Conservation (phyloP, 371 early-diverging fungal species). For the Mortierella sp. region DNA sequence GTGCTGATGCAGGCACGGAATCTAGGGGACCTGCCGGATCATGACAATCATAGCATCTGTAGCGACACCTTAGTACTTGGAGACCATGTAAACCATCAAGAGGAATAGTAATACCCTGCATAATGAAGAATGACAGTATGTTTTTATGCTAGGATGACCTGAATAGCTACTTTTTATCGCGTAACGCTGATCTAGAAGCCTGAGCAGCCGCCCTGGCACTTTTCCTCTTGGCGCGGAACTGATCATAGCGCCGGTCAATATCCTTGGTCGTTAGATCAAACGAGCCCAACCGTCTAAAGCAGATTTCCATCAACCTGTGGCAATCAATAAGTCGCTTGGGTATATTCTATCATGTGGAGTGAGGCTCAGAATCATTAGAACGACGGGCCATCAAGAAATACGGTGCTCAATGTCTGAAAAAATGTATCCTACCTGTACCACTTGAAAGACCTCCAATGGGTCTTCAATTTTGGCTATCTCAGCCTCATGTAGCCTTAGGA, state of each 20-base stretch:
- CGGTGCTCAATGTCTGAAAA: not conserved
- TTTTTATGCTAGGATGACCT: no score
- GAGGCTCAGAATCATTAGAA: not conserved
- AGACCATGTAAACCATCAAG: no score
- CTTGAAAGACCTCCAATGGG: slow-evolving; percentile 71
- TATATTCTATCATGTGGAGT: slow-evolving; percentile 60
- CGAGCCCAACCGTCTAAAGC: slow-evolving; percentile 61
- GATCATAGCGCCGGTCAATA: slow-evolving; percentile 61
- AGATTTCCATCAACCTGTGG: slow-evolving; percentile 74
- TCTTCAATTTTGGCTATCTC: slow-evolving; percentile 69
- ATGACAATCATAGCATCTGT: no score
- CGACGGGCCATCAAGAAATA: not conserved
- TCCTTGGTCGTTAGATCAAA: slow-evolving; percentile 67
- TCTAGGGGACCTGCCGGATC: no score
- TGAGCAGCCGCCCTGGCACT: slow-evolving; percentile 32
- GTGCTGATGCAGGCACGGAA: no score
- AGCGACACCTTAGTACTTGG: no score
- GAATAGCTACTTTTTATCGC: slow-evolving; percentile 24
- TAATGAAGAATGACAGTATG: no score
- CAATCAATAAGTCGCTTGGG: slow-evolving; percentile 76
- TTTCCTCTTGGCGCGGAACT: slow-evolving; percentile 57
- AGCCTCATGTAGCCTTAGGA: slow-evolving; percentile 79
- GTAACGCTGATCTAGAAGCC: slow-evolving; percentile 21
- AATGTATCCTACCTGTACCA: slow-evolving; percentile 31
- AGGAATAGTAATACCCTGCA: no score